Base-by-base conservation (phyloP, 2,329 filamentous ascomycete genomes). In the Byssothecium circinans region DNA sequence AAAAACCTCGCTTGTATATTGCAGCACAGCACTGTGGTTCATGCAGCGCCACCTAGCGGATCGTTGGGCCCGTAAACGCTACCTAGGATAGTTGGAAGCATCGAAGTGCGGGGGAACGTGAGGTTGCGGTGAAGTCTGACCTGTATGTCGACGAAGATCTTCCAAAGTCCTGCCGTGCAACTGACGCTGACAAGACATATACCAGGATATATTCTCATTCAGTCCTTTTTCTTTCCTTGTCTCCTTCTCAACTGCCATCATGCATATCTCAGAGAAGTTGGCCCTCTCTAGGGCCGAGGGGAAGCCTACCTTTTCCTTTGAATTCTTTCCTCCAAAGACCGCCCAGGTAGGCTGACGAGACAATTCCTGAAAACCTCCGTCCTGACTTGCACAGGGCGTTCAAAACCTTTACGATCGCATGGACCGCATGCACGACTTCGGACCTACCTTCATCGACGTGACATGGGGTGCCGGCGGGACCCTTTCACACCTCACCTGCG, bases 401-500 rank as follows among this genome's bases (percentile, higher is more conserved):
- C 94, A 99, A 77, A 99, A 99, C 73, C 85, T 99, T 49, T 99
- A 99, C 80, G 94, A 99, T 64, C 89, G 94, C 69, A 97, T 99
- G 89, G 94, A 99, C 75, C 91, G 91, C 75, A 99, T 99, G 94
- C 91, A 96, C 74, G 84, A 87, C 65, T 83, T 95, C 55, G 94
- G 91, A 1, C 94, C 92, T 55, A 87, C 91, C 66, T 99, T 99
- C 78, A 91, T 99, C 71, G 94, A 99, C 74, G 88, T 99, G 66
- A 99, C 94, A 54, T 99, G 94, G 94, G 95, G 95, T 55, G 94
- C 94, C 43, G 94, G 94, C 60, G 94, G 94, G 39, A 86, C 88
- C 58, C 84, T 94, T 60, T 94, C 92, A 45, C 87, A 95, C 68
- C 77, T 99, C 64, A 99, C 94, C 34, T 91, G 88, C 73, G 94